These are phyloP conservation scores for Cornus suecica DNA, from an alignment of 148 eudicot genomes.

Conservation along the genomic window DNA sequence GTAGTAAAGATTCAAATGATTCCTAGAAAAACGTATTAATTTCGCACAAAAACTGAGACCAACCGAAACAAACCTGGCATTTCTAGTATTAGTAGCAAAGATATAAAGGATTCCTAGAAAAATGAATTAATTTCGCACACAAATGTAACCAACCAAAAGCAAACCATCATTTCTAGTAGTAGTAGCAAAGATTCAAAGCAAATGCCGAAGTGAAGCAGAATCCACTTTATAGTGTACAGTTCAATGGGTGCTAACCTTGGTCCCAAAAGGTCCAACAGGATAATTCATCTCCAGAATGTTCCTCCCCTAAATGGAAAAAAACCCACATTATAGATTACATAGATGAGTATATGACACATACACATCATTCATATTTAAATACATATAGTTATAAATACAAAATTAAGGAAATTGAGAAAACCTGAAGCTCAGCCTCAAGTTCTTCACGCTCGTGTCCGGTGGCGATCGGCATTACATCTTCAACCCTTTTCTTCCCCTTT, in stretches of 20 bases:
- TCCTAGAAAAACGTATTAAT: too few species aligned
- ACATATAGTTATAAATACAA: neutral
- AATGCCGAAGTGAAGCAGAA: neutral
- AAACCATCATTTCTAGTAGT: neutral
- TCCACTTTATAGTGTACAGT: neutral
- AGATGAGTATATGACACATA: neutral
- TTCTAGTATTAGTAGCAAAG: too few species aligned
- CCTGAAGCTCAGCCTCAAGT: constrained; percentile 24
- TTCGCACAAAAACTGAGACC: too few species aligned
- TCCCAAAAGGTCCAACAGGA: constrained; percentile 26
- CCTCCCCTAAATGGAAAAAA: constrained; percentile 21
- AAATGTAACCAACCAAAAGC: too few species aligned
- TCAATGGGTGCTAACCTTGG: constrained; percentile 16
- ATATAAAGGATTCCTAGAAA: neutral
- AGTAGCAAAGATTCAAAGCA: neutral
- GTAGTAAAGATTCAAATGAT: too few species aligned
- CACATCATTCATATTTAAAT: too few species aligned
- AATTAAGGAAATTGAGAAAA: neutral
- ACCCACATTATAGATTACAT: neutral
- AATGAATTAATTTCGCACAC: neutral
- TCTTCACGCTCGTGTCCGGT: constrained; percentile 31
- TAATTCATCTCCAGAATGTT: constrained; percentile 25
- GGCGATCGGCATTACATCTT: constrained; percentile 26
- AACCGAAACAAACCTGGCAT: too few species aligned
- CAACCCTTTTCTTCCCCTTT: constrained; percentile 16